These are phyloP conservation scores for Orobanche coerulescens DNA, from an alignment of 257 asterid species.

Conservation along the genomic window DNA sequence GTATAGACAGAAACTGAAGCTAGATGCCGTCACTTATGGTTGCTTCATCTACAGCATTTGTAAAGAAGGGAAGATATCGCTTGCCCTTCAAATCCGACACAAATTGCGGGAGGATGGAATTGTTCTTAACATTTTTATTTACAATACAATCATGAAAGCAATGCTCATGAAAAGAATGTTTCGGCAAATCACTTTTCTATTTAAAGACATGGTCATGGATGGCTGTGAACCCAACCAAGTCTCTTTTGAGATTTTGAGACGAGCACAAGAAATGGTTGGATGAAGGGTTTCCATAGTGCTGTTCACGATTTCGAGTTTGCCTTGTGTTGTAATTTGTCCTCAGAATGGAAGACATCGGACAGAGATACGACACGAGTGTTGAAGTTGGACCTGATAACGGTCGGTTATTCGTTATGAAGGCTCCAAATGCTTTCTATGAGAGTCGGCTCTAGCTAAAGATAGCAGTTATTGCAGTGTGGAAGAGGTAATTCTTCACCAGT, in stretches of 20 bases:
- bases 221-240: slow-evolving; percentile 43
- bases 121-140: slow-evolving; percentile 33
- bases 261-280: slow-evolving; percentile 35
- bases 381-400: slow-evolving; percentile 12
- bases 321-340: slow-evolving; percentile 24
- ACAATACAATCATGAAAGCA: slow-evolving; percentile 40
- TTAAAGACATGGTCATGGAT: slow-evolving; percentile 39
- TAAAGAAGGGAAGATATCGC: slow-evolving; percentile 35
- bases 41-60: slow-evolving; percentile 36
- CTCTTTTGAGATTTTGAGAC: slow-evolving; percentile 28
- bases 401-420: neutral
- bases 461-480: slow-evolving; percentile 6
- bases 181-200: slow-evolving; percentile 28
- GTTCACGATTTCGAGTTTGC: slow-evolving; percentile 24
- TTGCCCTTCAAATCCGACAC: slow-evolving; percentile 35
- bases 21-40: slow-evolving; percentile 39
- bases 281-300: slow-evolving; percentile 30
- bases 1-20: slow-evolving; percentile 30
- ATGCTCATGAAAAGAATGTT: slow-evolving; percentile 38
- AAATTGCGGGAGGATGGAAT: slow-evolving; percentile 38
- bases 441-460: slow-evolving; percentile 1
- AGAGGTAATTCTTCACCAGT: neutral
- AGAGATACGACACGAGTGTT: slow-evolving; percentile 2
- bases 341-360: neutral
- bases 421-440: slow-evolving; percentile 4